Percentiles rank a stretch among this genome's conserved stretches.
phyloP scores from a whole-genome alignment of 768 basidiomycete genomes.

The Krasilnikovozyma curviuscula region DNA sequence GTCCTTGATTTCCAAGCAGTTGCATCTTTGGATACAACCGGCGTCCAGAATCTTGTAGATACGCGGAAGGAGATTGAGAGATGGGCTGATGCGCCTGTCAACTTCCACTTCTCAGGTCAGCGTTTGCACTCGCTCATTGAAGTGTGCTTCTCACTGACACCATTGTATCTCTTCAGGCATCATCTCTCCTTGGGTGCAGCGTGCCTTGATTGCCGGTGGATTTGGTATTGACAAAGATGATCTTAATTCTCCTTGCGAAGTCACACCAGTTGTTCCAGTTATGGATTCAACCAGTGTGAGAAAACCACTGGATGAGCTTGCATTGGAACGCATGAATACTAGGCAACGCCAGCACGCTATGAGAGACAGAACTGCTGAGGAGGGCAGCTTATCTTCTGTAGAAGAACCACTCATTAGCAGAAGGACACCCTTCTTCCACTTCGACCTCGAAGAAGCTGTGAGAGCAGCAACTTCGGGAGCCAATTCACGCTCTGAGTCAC shows the following conservation, averaged over 20 bases:
- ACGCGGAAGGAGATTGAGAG: constrained; percentile 68
- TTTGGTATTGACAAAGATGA: constrained; percentile 54
- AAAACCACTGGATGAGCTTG: constrained; percentile 6
- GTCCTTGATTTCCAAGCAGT: constrained; percentile 79
- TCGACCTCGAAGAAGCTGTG: constrained; percentile 59
- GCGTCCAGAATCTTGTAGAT: constrained; percentile 77
- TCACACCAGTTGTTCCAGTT: constrained; percentile 53
- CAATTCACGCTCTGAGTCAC: too few species aligned
- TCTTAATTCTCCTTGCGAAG: constrained; percentile 35
- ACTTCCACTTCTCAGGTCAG: constrained; percentile 74
- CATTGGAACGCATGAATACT: constrained; percentile 4
- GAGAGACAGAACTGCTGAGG: constrained; percentile 5
- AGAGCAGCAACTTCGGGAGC: constrained; percentile 32
- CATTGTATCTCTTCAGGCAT: neutral
- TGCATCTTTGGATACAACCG: constrained; percentile 76
- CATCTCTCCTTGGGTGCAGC: constrained; percentile 5
- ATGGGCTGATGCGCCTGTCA: constrained; percentile 49
- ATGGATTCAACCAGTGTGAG: neutral
- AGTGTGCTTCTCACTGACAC: neutral
- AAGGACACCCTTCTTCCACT: constrained; percentile 48
- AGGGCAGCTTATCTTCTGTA: neutral
- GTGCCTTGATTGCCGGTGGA: constrained; percentile 46
- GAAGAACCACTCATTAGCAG: constrained; percentile 16
- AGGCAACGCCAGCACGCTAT: constrained; percentile 7
- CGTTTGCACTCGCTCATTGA: neutral